Evolutionary conservation across 768 basidiomycete species (phyloP).

Genomic region (Russula abietina): DNA sequence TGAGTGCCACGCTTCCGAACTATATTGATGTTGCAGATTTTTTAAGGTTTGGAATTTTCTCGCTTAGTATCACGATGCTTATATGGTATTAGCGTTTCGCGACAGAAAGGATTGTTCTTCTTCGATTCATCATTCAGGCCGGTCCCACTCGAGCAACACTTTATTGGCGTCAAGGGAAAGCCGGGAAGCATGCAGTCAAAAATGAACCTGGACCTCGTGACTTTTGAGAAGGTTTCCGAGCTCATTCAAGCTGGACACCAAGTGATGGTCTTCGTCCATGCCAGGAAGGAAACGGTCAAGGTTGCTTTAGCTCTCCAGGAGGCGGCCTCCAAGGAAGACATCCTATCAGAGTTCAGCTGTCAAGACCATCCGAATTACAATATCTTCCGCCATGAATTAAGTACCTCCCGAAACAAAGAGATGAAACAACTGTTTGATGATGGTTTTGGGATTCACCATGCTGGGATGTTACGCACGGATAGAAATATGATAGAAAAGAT

Average conservation of each 20-base stretch:
- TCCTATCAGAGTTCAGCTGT: constrained; percentile 71
- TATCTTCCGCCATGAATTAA: constrained; percentile 72
- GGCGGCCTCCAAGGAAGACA: constrained; percentile 62
- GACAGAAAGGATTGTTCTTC: constrained; percentile 84
- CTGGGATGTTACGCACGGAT: constrained; percentile 93
- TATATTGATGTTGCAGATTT: constrained; percentile 96
- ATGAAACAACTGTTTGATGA: constrained; percentile 90
- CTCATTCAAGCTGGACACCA: constrained; percentile 91
- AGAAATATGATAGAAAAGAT: constrained; percentile 92
- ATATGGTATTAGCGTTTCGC: constrained; percentile 62
- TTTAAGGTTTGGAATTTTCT: constrained; percentile 51
- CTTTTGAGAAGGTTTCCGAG: constrained; percentile 85
- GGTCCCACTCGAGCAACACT: constrained; percentile 95
- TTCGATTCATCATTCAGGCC: constrained; percentile 98
- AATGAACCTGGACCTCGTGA: constrained; percentile 81
- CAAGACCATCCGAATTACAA: constrained; percentile 72
- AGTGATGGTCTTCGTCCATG: constrained; percentile 99
- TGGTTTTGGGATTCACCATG: constrained; percentile 98
- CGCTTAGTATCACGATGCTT: constrained; percentile 5
- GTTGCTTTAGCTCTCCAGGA: constrained; percentile 78
- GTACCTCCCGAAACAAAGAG: constrained; percentile 85
- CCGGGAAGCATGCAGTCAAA: constrained; percentile 63
- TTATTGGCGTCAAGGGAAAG: constrained; percentile 90
- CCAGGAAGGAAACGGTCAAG: constrained; percentile 96
- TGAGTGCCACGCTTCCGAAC: constrained; percentile 95